Evolutionary conservation across 2,329 filamentous ascomycete species (phyloP), one percentile per base, ranked within the genome.

Genomic region (Hymenoscyphus occultus): DNA sequence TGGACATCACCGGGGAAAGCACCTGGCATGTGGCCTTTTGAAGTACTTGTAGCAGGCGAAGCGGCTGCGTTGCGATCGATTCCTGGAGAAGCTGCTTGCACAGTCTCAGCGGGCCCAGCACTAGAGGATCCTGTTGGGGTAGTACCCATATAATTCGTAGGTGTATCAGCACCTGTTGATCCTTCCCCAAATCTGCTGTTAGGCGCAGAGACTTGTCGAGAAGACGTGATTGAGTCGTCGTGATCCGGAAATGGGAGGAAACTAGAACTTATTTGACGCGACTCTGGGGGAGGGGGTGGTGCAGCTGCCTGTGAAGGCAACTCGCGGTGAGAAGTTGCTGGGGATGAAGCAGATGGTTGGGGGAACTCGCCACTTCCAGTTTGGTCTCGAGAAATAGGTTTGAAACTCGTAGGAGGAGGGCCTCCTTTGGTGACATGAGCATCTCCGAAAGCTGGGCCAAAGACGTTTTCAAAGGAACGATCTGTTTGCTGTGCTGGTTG

Each of bases 401-500:
- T 83, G 79, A 92, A 91, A 5, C 86, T 86, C 13, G 85, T 86
- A 28, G 77, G 77, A 39, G 77, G 77, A 10, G 84, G 82, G 81
- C 80, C 57, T 76, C 73, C 73, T 60, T 74, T 76, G 9, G 78
- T 79, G 63, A 79, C 74, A 68, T 78, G 78, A 13, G 79, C 75
- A 45, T 78, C 71, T 16, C 79, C 78, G 71, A 87, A 87, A 1
- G 89, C 82, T 58, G 89, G 87, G 1, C 92, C 92, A 77, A 96
- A 97, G 56, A 97, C 87, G 73, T 90, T 93, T 74, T 96, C 92
- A 76, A 96, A 96, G 3, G 88, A 87, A 77, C 85, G 88, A 69
- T 91, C 88, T 59, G 82, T 81, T 64, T 81, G 79, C 45, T 72
- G 71, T 39, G 68, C 70, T 56, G 69, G 70, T n/a, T 75, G 74